phyloP scores from a whole-genome alignment of 176 grass and related monocot genomes.

The Eragrostis nindensis region DNA sequence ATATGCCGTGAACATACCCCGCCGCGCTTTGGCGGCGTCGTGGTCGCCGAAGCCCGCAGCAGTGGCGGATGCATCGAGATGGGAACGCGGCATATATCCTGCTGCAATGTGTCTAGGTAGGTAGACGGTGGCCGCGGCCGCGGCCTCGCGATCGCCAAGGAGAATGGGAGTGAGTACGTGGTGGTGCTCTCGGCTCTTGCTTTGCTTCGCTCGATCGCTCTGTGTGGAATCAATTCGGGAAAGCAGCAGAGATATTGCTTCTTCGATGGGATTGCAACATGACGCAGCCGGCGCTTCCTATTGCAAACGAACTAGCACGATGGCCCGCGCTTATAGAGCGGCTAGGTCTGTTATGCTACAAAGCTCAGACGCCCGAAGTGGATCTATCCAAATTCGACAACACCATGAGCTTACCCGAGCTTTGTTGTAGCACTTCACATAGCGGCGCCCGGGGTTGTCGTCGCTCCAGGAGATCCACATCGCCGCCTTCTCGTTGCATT shows the following conservation, averaged over 20 bases:
- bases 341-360: too few species aligned
- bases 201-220: conserved; percentile 32
- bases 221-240: conserved; percentile 11
- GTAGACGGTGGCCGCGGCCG: not conserved
- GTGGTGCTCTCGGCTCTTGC: not conserved
- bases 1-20: conserved; percentile 36
- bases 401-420: too few species aligned
- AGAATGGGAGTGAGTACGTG: not conserved
- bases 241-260: not conserved
- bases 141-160: not conserved
- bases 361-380: too few species aligned
- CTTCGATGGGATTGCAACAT: not conserved
- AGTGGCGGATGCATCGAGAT: not conserved
- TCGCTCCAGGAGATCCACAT: too few species aligned
- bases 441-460: too few species aligned
- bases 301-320: too few species aligned
- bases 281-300: not conserved
- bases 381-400: too few species aligned
- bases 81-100: conserved; percentile 30
- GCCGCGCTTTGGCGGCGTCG: not conserved
- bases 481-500: too few species aligned
- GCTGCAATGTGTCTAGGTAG: not conserved
- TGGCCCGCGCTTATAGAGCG: too few species aligned
- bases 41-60: not conserved
- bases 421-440: too few species aligned